Conservation (phyloP, 768 basidiomycete genomes). For the Naganishia vishniacii region DNA sequence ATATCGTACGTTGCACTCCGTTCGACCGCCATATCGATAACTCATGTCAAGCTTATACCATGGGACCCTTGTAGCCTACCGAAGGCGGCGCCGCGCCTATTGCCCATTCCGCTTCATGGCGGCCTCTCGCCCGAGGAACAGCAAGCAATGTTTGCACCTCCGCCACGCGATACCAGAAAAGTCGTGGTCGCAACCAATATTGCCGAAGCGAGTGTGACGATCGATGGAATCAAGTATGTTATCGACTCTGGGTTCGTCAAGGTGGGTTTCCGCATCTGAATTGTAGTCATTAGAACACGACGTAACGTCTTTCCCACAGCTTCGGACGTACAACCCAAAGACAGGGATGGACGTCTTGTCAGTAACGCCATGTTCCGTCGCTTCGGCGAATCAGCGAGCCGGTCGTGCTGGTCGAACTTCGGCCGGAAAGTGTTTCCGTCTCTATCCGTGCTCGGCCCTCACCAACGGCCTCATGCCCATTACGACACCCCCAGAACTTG, state of each 20-base stretch:
- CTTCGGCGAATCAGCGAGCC: conserved; percentile 86
- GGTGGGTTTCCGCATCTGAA: conserved; percentile 53
- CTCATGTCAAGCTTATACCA: no score
- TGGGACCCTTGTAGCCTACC: conserved; percentile 50
- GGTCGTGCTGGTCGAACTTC: conserved; percentile 93
- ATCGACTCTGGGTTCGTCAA: conserved; percentile 94
- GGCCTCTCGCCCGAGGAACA: conserved; percentile 86
- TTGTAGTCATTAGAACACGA: not conserved
- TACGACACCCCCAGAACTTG: conserved; percentile 81
- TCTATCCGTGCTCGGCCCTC: conserved; percentile 68
- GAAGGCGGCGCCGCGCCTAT: conserved; percentile 55
- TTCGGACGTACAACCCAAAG: conserved; percentile 81
- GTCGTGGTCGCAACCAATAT: conserved; percentile 92
- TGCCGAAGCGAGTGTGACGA: conserved; percentile 95
- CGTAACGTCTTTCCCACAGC: conserved; percentile 52
- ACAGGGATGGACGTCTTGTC: conserved; percentile 77
- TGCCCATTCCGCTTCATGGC: conserved; percentile 75
- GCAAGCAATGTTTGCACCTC: conserved; percentile 70
- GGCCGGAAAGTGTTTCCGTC: conserved; percentile 82
- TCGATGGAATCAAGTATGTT: conserved; percentile 89
- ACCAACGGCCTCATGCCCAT: conserved; percentile 54
- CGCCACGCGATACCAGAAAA: conserved; percentile 73
- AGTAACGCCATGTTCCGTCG: conserved; percentile 74
- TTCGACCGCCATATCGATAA: no score
- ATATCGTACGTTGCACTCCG: conserved; percentile 65